Percentiles rank a stretch among this genome's conserved stretches.
Conservation (phyloP, 164 flowering plant genomes). For the Vitis rotundifolia region DNA sequence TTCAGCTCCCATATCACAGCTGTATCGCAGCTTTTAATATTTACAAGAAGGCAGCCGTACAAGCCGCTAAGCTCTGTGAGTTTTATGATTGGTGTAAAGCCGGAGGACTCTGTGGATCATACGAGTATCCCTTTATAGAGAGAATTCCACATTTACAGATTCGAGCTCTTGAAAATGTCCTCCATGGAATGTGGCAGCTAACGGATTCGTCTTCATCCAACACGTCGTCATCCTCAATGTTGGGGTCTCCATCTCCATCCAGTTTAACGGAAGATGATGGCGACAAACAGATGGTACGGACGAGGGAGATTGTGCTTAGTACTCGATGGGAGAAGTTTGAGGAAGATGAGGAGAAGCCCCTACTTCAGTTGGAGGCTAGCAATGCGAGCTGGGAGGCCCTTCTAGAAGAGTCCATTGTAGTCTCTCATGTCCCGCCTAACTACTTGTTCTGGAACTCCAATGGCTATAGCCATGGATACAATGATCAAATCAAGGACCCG, state of each 20-base stretch:
- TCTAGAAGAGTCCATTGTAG: slow-evolving; percentile 40
- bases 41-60: slow-evolving; percentile 59
- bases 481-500: background rate
- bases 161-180: slow-evolving; percentile 47
- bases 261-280: slow-evolving; percentile 27
- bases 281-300: slow-evolving; percentile 1
- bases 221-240: background rate
- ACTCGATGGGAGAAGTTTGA: slow-evolving; percentile 38
- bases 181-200: slow-evolving; percentile 60
- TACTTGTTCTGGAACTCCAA: background rate
- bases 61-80: slow-evolving; percentile 38
- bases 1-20: slow-evolving; percentile 46
- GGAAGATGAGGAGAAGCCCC: slow-evolving; percentile 29
- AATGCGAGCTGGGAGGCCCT: slow-evolving; percentile 52
- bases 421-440: background rate
- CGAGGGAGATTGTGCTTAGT: slow-evolving; percentile 11
- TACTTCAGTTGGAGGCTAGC: slow-evolving; percentile 32
- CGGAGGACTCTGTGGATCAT: slow-evolving; percentile 44
- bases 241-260: slow-evolving; percentile 15
- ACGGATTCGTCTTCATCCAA: slow-evolving; percentile 45
- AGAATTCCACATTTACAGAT: slow-evolving; percentile 50
- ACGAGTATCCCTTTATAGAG: slow-evolving; percentile 64
- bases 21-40: slow-evolving; percentile 40
- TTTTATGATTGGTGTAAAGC: slow-evolving; percentile 51
- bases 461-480: background rate